Base-by-base conservation (phyloP, 2,329 filamentous ascomycete genomes). In the Venturia oleaginea region DNA sequence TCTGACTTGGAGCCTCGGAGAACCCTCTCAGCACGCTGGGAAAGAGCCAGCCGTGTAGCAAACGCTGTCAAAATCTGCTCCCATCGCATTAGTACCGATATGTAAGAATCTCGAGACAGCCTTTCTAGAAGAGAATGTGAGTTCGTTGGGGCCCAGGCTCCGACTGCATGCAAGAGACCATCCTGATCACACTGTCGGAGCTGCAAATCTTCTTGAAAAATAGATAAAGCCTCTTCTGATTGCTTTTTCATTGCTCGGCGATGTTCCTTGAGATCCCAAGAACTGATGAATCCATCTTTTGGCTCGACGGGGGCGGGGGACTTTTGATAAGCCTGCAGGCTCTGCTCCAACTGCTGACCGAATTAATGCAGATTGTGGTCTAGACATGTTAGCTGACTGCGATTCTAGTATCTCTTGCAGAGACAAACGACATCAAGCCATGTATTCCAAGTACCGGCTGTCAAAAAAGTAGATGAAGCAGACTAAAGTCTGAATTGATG, bases 1-100 rank as follows among this genome's bases (percentile, higher is more conserved):
- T 73, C 72, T 0, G 66, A 68, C 1, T 54, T 42, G 0, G 61
- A 63, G 5, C 69, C 59, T 3, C 59, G 64, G 1, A 69, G 27
- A 17, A 75, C 48, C 37, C 73, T 61, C 24, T 70, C 67, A 0
- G 74, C 72, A 40, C 73, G 70, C n/a, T 75, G 72, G 3, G 74
- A 27, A 2, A 68, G 59, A 2, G 69, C 72, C 15, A 75, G 43
- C 10, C 72, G 69, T 11, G 72, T 60, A 0, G 66, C 72, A 67
- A 72, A 73, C 15, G 67, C 46, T 6, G 75, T 65, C 10, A 75
- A 59, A 0, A 15, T 38, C 7, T 11, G 37, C 37, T 70, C 70
- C 73, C 73, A 75, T 5, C 11, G 8, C n/a, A 5, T 13, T 24
- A 19, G 32, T 13, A 59, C 24, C 32, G 10, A 27, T 11, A 24